Evolutionary conservation across 768 basidiomycete species (phyloP).

Genomic region (Cyathus striatus): DNA sequence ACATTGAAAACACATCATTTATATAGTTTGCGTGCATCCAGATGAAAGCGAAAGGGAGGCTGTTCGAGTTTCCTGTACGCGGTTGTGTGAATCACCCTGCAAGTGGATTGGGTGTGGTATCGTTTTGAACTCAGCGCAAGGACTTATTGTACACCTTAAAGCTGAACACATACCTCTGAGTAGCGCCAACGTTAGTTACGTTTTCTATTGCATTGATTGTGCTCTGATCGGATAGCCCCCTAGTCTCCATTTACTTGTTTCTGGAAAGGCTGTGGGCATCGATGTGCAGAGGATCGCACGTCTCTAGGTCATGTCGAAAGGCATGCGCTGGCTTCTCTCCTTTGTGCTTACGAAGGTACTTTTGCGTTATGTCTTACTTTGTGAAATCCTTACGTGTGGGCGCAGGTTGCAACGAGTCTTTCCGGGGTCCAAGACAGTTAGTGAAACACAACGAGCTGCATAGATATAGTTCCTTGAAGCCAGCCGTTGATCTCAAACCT

Average conservation of each 20-base stretch:
- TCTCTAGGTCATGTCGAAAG: slow-evolving; percentile 40
- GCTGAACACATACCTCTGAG: slow-evolving; percentile 23
- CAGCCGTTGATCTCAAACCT: slow-evolving; percentile 24
- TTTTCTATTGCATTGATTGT: not conserved
- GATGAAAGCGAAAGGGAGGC: slow-evolving; percentile 40
- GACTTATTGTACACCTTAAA: slow-evolving; percentile 45
- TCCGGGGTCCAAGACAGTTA: slow-evolving; percentile 40
- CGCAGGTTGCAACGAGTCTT: slow-evolving; percentile 53
- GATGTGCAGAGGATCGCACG: slow-evolving; percentile 27
- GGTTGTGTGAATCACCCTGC: slow-evolving; percentile 44
- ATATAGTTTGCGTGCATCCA: too few relatives aligned
- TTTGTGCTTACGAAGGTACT: slow-evolving; percentile 50
- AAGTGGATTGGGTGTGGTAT: slow-evolving; percentile 56
- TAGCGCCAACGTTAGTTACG: not conserved
- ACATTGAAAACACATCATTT: too few relatives aligned
- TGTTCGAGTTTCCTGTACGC: slow-evolving; percentile 41
- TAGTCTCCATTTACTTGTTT: slow-evolving; percentile 40
- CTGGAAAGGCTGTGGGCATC: slow-evolving; percentile 54
- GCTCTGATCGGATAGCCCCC: too few relatives aligned
- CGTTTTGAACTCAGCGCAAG: slow-evolving; percentile 47
- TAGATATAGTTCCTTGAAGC: slow-evolving; percentile 27
- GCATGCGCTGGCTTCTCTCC: slow-evolving; percentile 40
- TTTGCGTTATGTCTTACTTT: not conserved
- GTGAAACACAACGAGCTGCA: slow-evolving; percentile 42
- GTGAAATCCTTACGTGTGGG: not conserved